phyloP scores from a whole-genome alignment of 169 alveolate species.

The Plasmodium ovale region DNA sequence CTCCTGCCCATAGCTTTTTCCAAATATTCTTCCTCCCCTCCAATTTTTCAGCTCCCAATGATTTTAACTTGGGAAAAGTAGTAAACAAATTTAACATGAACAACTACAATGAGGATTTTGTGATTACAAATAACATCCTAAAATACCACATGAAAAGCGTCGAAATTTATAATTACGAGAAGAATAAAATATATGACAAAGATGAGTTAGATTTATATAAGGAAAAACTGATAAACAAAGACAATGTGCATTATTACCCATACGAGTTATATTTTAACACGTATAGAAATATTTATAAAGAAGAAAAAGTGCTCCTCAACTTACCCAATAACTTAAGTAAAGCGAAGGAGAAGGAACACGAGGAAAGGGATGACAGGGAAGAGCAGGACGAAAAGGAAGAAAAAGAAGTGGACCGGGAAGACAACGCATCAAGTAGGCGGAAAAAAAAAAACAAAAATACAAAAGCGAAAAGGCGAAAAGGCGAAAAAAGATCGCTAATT shows the following conservation, averaged over 20 bases:
- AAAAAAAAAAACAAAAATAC: no score
- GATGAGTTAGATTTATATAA: constrained; percentile 56
- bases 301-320: constrained; percentile 61
- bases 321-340: constrained; percentile 45
- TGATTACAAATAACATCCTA: constrained; percentile 64
- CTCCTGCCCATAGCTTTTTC: no score
- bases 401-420: constrained; percentile 21
- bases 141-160: constrained; percentile 66
- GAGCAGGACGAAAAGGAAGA: constrained; percentile 17
- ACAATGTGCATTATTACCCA: constrained; percentile 64
- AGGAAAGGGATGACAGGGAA: constrained; percentile 25
- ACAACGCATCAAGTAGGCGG: constrained; percentile 36
- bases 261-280: constrained; percentile 73
- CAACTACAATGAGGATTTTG: constrained; percentile 65
- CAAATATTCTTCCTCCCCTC: neutral
- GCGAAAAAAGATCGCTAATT: neutral
- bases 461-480: no score
- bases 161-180: constrained; percentile 62
- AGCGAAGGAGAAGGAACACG: constrained; percentile 41
- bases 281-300: constrained; percentile 67
- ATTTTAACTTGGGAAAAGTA: constrained; percentile 29
- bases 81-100: constrained; percentile 59
- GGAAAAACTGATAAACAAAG: constrained; percentile 41
- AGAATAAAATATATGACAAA: constrained; percentile 64
- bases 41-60: constrained; percentile 10